Evolutionary conservation across 352 stramenopile genomes (phyloP).

Genomic region (Elongisporangium anandrum): DNA sequence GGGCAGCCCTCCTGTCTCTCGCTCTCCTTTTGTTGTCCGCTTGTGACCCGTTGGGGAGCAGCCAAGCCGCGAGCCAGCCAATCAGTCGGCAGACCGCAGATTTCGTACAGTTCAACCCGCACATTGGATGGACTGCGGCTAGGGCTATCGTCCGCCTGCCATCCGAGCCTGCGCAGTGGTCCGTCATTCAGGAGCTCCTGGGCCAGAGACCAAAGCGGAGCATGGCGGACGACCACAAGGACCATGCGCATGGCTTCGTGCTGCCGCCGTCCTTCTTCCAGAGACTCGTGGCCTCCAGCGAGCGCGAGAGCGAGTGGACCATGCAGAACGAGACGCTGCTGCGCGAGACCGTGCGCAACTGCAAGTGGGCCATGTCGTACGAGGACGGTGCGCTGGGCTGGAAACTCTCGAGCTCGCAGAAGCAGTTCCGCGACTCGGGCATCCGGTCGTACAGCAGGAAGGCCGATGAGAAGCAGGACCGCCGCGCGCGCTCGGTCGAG

Average conservation of each 20-base stretch:
- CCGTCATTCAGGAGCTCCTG: neutral
- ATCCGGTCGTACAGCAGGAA: constrained; percentile 55
- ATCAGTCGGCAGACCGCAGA: neutral
- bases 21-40: neutral
- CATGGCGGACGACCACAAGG: neutral
- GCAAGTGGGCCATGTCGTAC: constrained; percentile 58
- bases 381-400: constrained; percentile 53
- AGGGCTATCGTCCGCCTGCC: neutral
- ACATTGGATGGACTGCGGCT: neutral
- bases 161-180: neutral
- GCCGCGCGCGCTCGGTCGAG: constrained; percentile 32
- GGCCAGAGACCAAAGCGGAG: neutral
- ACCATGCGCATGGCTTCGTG: constrained; percentile 19
- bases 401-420: constrained; percentile 67
- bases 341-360: constrained; percentile 25
- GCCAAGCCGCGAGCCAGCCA: neutral
- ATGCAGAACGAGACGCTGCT: constrained; percentile 32
- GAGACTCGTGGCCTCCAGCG: constrained; percentile 21
- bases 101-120: neutral
- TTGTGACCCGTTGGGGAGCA: neutral
- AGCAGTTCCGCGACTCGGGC: constrained; percentile 59
- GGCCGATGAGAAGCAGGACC: constrained; percentile 27
- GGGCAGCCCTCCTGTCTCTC: neutral
- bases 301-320: constrained; percentile 32
- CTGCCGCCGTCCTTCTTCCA: constrained; percentile 45